Percentiles rank a stretch among this genome's conserved stretches.
These are phyloP conservation scores for Trichoderma sp. DNA, from an alignment of 2,329 filamentous ascomycete genomes.

Conservation along the genomic window DNA sequence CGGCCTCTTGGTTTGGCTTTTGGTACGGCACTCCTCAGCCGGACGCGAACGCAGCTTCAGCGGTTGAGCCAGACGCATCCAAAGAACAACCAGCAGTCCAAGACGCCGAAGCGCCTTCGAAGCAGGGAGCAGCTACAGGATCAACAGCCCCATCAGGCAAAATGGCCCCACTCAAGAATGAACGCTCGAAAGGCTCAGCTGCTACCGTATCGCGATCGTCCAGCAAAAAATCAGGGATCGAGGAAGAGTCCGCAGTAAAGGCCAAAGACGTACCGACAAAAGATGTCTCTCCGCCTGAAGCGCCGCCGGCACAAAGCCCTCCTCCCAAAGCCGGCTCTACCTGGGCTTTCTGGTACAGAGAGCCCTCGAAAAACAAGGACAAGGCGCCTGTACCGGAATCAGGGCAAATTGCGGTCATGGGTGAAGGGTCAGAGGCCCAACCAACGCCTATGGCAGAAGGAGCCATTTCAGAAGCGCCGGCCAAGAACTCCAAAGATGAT, in stretches of 20 bases:
- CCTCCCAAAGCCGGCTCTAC: constrained; percentile 61
- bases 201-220: not conserved
- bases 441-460: constrained; percentile 50
- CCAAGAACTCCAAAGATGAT: constrained; percentile 38
- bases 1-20: constrained; percentile 46
- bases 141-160: not conserved
- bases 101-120: not conserved
- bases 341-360: constrained; percentile 80
- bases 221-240: constrained; percentile 3
- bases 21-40: constrained; percentile 38
- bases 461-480: constrained; percentile 43
- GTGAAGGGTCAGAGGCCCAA: constrained; percentile 58
- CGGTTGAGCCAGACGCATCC: not conserved
- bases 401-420: constrained; percentile 59
- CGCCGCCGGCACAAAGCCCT: constrained; percentile 36
- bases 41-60: constrained; percentile 22
- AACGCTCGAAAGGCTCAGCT: not conserved
- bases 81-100: not conserved
- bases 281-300: constrained; percentile 40
- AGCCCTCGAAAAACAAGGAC: constrained; percentile 44
- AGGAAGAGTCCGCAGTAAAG: constrained; percentile 33
- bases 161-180: constrained; percentile 8
- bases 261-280: constrained; percentile 47
- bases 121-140: not conserved
- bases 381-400: constrained; percentile 42